Conservation (phyloP, 2,329 filamentous ascomycete genomes). For the Botrytis pseudocinerea region DNA sequence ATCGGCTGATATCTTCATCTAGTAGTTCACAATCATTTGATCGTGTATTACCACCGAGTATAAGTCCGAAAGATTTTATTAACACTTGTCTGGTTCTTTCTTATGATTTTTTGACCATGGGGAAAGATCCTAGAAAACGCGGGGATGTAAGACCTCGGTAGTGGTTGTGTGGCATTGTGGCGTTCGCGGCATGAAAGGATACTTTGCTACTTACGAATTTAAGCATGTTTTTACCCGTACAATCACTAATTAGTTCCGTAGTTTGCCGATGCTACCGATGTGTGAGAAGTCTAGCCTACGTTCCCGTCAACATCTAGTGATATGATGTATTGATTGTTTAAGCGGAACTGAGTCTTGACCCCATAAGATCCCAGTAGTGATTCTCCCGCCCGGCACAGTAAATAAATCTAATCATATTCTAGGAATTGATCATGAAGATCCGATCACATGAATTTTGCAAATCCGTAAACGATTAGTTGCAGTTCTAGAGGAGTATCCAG, state of each 20-base stretch:
- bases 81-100: background rate
- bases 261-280: background rate
- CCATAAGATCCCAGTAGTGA: background rate
- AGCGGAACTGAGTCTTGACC: background rate
- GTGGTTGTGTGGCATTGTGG: constrained; percentile 2
- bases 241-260: background rate
- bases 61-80: constrained; percentile 14
- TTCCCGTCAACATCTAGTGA: background rate
- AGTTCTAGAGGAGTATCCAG: background rate
- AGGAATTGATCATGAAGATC: background rate
- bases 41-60: constrained; percentile 24
- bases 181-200: background rate
- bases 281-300: background rate
- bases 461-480: background rate
- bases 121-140: constrained; percentile 3
- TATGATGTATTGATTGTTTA: background rate
- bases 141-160: constrained; percentile 13
- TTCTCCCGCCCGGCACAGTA: background rate
- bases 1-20: constrained; percentile 19
- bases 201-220: background rate
- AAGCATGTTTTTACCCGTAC: background rate
- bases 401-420: background rate
- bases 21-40: constrained; percentile 17
- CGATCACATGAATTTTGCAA: background rate
- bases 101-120: background rate